A percentile compares a stretch with the other conserved stretches of the same genome.
Evolutionary conservation across 164 flowering plant genomes (phyloP).

Genomic region (Nymphaea colorata): DNA sequence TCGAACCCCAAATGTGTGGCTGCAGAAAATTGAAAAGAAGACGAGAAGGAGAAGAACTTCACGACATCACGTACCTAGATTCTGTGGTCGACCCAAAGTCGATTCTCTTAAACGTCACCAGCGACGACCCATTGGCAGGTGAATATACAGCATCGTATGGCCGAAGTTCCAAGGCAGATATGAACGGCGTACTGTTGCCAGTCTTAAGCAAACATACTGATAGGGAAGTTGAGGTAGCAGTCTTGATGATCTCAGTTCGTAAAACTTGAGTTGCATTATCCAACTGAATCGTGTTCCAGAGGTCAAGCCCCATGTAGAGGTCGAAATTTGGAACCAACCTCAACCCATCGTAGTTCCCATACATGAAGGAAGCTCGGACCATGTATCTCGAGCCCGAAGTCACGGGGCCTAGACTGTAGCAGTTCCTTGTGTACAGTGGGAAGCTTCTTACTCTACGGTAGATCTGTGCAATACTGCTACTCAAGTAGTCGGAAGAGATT

Average conservation of each 20-base stretch:
- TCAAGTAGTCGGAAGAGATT: background rate
- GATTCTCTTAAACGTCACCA: slow-evolving; percentile 10
- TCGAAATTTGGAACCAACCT: too few relatives aligned
- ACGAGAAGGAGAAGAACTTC: too few relatives aligned
- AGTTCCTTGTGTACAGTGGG: background rate
- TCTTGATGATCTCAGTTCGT: too few relatives aligned
- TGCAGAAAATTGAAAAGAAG: slow-evolving; percentile 4
- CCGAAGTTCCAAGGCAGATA: slow-evolving; percentile 32
- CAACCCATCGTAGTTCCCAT: slow-evolving; percentile 15
- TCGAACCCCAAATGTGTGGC: background rate
- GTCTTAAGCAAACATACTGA: slow-evolving; percentile 29
- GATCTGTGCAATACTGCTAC: background rate
- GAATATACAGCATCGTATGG: slow-evolving; percentile 1
- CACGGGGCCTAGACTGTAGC: background rate
- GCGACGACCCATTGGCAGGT: slow-evolving; percentile 8
- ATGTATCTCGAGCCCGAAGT: background rate
- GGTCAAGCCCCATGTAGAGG: too few relatives aligned
- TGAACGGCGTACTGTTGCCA: slow-evolving; percentile 29
- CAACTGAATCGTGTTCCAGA: too few relatives aligned
- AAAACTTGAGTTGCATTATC: too few relatives aligned
- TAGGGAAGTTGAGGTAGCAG: slow-evolving; percentile 7
- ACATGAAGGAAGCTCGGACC: slow-evolving; percentile 4
- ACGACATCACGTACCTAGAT: too few relatives aligned
- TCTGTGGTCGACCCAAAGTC: slow-evolving; percentile 12
- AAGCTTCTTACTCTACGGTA: slow-evolving; percentile 1